Percentiles rank a stretch among this genome's conserved stretches.
Evolutionary conservation across 208 protist species (phyloP).

Genomic region (Leishmania gerbilli): DNA sequence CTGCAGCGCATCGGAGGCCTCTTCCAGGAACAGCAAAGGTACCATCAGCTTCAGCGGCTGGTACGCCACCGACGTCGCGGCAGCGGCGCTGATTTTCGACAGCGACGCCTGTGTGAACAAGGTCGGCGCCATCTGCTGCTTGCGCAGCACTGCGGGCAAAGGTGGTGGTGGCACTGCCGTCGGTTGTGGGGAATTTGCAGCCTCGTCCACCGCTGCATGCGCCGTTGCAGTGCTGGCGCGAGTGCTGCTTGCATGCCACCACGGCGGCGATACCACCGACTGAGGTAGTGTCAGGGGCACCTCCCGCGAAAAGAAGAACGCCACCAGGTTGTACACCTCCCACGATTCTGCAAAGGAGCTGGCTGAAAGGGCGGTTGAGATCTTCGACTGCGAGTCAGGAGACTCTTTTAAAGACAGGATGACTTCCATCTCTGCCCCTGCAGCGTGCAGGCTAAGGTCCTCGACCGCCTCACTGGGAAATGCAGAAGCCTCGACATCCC

Average conservation of each 20-base stretch:
- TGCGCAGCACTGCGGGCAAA: background rate
- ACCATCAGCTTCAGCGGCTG: background rate
- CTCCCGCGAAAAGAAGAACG: conserved; percentile 9
- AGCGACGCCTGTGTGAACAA: background rate
- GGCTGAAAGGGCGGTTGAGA: background rate
- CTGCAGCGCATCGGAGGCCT: background rate
- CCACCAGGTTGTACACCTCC: conserved; percentile 23
- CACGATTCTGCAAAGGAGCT: conserved; percentile 15
- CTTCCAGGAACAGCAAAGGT: background rate
- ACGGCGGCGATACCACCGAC: background rate
- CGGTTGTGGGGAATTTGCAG: background rate
- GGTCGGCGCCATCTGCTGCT: background rate
- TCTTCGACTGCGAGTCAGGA: background rate
- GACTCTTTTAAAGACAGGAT: conserved; percentile 8
- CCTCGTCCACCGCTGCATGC: background rate
- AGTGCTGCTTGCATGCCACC: background rate
- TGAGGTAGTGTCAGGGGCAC: background rate
- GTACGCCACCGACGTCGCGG: background rate
- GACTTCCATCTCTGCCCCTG: conserved; percentile 19
- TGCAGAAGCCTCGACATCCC: conserved; percentile 6
- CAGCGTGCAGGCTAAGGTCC: conserved; percentile 14
- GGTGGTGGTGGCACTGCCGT: background rate
- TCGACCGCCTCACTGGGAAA: background rate
- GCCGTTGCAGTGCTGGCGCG: background rate
- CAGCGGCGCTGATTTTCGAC: background rate